Evolutionary conservation across 2,329 filamentous ascomycete species (phyloP), one percentile per base, ranked within the genome.

Genomic region (Trichoderma sp.): DNA sequence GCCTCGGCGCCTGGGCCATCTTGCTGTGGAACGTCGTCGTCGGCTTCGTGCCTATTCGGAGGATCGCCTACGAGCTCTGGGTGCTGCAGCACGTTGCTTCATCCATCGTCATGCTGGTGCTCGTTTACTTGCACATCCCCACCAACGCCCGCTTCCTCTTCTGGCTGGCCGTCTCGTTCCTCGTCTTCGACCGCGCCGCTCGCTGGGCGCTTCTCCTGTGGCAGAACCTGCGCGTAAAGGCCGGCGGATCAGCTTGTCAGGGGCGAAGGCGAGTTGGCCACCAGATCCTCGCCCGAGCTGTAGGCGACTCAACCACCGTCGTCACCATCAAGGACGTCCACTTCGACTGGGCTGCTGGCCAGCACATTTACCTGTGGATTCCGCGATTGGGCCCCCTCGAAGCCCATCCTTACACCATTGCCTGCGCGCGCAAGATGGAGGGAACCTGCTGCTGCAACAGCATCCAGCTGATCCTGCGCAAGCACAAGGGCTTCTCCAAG

Each of bases 41-140:
- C 7, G 90, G 89, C 2, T 83, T 92, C 70, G 85, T 88, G 7
- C 91, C 91, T 0, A 82, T 93, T 39, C 86, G 91, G 6, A 85
- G 88, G n/a, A 83, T 90, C 82, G 85, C 86, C 7, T 93, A 93
- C 78, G 91, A 93, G 81, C 73, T 92, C 0, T 93, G 93, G 77
- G 86, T 93, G 18, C 75, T 89, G 4, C 91, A 93, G 79, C 91
- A 93, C 77, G 81, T 93, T 30, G 78, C 88, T 18, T 87, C 89
- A 3, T 89, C 89, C 71, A 83, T 87, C 34, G 77, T 90, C 28
- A 87, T 93, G 76, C 81, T 92, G 47, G 91, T 87, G 81, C 83
- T 91, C 53, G 79, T 92, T 11, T 89, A 90, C 75, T 81, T 86
- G 47, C 91, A 93, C 77, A 85, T 91, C 4, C 91, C 91, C 1